Conservation (phyloP, 495 filamentous ascomycete genomes). For the Chaetomium fimeti region DNA sequence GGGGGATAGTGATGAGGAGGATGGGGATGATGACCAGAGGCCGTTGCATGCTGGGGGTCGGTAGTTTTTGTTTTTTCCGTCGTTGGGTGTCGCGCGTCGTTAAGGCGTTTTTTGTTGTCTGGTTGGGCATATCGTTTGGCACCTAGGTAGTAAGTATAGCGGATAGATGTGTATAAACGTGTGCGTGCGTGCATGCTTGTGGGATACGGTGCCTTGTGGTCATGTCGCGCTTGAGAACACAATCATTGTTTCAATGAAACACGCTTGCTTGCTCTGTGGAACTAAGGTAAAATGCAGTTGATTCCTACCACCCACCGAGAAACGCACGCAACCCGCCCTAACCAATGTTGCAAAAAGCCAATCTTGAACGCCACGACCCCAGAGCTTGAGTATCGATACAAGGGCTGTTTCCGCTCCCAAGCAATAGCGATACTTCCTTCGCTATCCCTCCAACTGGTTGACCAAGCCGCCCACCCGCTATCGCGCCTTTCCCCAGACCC, state of each 20-base stretch:
- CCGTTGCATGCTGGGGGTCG: constrained; percentile 17
- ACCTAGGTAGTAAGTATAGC: constrained; percentile 1
- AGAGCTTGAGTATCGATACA: background rate
- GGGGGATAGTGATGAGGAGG: constrained; percentile 30
- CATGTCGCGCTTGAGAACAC: background rate
- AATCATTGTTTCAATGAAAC: background rate
- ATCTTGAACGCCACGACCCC: background rate
- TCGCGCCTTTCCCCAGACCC: background rate
- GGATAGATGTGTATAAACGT: constrained; percentile 4
- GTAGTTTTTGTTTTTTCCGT: background rate
- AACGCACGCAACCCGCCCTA: background rate
- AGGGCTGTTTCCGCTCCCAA: background rate
- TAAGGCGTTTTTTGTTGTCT: background rate
- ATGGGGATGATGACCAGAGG: constrained; percentile 29
- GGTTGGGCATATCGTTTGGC: background rate
- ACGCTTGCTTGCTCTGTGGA: too few relatives aligned
- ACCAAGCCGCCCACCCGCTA: background rate
- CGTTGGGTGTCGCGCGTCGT: background rate
- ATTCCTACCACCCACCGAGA: background rate
- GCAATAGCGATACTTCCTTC: background rate
- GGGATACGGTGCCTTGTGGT: background rate
- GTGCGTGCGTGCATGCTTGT: background rate
- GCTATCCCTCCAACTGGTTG: background rate
- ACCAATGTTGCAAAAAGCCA: constrained; percentile 10
- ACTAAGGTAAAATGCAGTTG: too few relatives aligned